Base-by-base conservation (phyloP, 2,329 filamentous ascomycete genomes). In the Geosmithia flava region DNA sequence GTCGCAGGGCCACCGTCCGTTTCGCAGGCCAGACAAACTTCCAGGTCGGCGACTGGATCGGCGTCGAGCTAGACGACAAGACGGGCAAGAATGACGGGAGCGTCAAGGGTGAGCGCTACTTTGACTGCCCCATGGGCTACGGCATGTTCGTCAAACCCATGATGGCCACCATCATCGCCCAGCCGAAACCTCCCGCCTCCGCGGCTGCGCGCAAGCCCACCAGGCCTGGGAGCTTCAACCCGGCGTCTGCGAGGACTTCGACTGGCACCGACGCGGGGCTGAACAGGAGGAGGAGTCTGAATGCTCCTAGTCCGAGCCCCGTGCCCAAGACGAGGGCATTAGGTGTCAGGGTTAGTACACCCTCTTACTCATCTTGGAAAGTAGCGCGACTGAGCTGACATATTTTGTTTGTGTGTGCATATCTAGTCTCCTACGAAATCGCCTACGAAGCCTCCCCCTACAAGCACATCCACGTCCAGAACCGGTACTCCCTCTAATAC, bases 51-150 rank as follows among this genome's bases (percentile, higher is more conserved):
- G 81, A 86, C 52, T 97, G 90, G 88, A 74, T 96, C 50, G 91
- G 91, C 53, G 78, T 97, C 51, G 90, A 95, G 69, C 78, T 97
- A 49, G 81, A 88, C 47, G 84, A 87, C 44, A 72, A 82, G 47
- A 79, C 76, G 19, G 91, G 93, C 30, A 97, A 97, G 71, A 97
- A 97, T 58, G 88, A 97, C 73, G 91, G 91, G 54, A 84, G 85
- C 48, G 87, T 97, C 44, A 80, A 91, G 63, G 90, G 88, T 52
- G 78, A 87, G 60, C 75, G 87, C 19, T 97, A 97, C 62, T 97
- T 95, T 57, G 80, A 90, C 46, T 97, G 91, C 67, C 75, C 61
- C 65, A 83, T 76, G 79, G 87, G 72, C 41, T 72, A 72, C 53
- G 81, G 81, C 60, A 93, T 98, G 80, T 97, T 98, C 59, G 78